Evolutionary conservation across 257 asterid species (phyloP).

Genomic region (Oldenlandia corymbosa): DNA sequence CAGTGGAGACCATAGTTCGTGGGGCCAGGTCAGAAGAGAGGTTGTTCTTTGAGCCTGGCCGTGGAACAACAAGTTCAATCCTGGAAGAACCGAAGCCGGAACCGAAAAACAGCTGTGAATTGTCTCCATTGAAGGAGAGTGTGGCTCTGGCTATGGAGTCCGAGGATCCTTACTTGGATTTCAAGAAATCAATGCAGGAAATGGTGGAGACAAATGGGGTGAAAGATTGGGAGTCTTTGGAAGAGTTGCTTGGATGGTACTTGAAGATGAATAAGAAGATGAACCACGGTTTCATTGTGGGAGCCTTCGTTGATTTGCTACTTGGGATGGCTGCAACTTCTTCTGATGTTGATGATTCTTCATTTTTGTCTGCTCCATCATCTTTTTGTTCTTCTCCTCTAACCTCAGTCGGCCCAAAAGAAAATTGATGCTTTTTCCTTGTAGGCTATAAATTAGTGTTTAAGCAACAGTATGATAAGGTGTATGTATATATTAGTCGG

Average conservation of each 20-base stretch:
- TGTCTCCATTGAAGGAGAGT: slow-evolving; percentile 46
- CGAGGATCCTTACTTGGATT: slow-evolving; percentile 65
- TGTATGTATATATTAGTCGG: too few species aligned
- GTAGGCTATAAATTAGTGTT: too few species aligned
- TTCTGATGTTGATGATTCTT: too few species aligned
- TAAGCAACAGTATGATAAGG: too few species aligned
- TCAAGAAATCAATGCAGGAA: slow-evolving; percentile 69
- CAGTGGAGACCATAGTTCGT: slow-evolving; percentile 46
- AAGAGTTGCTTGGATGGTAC: slow-evolving; percentile 54
- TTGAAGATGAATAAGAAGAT: slow-evolving; percentile 38
- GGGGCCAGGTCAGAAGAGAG: slow-evolving; percentile 56
- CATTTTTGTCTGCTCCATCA: too few species aligned
- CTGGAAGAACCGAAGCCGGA: slow-evolving; percentile 4
- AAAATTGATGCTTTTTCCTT: too few species aligned
- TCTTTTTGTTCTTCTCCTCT: too few species aligned
- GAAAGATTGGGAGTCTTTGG: slow-evolving; percentile 49
- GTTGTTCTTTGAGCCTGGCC: slow-evolving; percentile 68
- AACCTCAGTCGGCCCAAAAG: too few species aligned
- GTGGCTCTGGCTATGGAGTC: slow-evolving; percentile 71
- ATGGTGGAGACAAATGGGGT: slow-evolving; percentile 59
- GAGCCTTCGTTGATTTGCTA: slow-evolving; percentile 74
- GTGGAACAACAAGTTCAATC: slow-evolving; percentile 47
- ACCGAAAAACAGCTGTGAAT: neutral
- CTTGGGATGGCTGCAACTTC: too few species aligned
- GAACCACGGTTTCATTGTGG: slow-evolving; percentile 57